A percentile compares a stretch with the other conserved stretches of the same genome.
Evolutionary conservation across 2,329 filamentous ascomycete species (phyloP).

Genomic region (Atkinsonella hypoxylon): DNA sequence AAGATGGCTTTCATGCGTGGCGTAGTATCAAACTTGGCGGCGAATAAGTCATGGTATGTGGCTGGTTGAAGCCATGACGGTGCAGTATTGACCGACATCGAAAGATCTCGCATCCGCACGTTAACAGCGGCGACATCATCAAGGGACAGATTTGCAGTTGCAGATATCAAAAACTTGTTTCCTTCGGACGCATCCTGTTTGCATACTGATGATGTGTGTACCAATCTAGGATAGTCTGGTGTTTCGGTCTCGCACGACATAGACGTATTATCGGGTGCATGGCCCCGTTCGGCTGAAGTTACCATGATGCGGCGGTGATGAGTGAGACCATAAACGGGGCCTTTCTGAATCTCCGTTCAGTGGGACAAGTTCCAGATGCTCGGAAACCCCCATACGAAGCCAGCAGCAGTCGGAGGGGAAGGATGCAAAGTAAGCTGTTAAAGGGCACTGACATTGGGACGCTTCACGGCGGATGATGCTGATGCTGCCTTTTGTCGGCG

Average conservation of each 20-base stretch:
- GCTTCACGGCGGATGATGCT: no score
- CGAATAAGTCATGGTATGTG: slow-evolving; percentile 31
- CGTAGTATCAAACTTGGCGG: slow-evolving; percentile 23
- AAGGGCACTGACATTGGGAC: no score
- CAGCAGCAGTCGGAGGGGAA: no score
- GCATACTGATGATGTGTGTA: slow-evolving; percentile 15
- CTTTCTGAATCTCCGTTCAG: no score
- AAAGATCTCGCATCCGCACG: slow-evolving; percentile 40
- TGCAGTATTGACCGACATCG: slow-evolving; percentile 45
- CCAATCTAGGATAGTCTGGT: slow-evolving; percentile 20
- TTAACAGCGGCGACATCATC: slow-evolving; percentile 44
- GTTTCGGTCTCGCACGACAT: slow-evolving; percentile 17
- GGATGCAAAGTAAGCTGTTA: no score
- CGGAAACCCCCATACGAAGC: no score
- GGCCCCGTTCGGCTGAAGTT: neutral
- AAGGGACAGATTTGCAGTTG: slow-evolving; percentile 27
- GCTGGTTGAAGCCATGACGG: slow-evolving; percentile 38
- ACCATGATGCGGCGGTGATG: neutral
- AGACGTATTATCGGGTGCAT: neutral
- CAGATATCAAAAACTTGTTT: slow-evolving; percentile 18
- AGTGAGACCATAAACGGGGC: neutral
- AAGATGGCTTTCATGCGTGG: slow-evolving; percentile 41
- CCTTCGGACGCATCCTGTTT: slow-evolving; percentile 7
- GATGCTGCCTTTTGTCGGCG: no score
- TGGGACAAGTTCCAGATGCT: no score